Evolutionary conservation across 768 basidiomycete species (phyloP), one percentile per base, ranked within the genome.

Genomic region (Baorangia bicolor): DNA sequence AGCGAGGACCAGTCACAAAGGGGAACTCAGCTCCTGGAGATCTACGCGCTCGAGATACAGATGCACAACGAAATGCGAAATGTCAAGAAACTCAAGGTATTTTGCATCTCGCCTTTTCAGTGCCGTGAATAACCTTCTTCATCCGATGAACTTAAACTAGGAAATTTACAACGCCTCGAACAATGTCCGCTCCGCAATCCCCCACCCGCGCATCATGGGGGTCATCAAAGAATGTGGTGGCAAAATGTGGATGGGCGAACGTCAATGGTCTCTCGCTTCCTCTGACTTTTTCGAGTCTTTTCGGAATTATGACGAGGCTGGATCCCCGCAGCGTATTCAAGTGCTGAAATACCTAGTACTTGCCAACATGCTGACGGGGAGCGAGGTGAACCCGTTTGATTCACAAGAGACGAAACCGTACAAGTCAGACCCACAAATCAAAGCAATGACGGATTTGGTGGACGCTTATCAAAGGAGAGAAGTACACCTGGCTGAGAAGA

Each of bases 241-340:
- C 3, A 99, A 99, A 75, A 99, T 99, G 97, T 98, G 97, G 95
- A 98, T 99, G 97, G 94, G 92, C 55, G 97, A 98, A 80, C 90
- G 96, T 89, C 92, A 97, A 76, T 99, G 96, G 95, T 89, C 91
- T 53, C 85, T 92, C 54, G 97, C 97, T 0, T 95, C 93, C 59
- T 92, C 94, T 69, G 97, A 99, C 74, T 97, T 99, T 72, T 98
- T 98, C 73, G 96, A 98, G 64, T 97, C 95, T 2, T 99, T 99
- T 82, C 84, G 91, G 62, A 97, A 96, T 68, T 99, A 98, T 69
- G 97, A 99, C 63, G 97, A 99, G 71, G 94, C 95, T 13, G 97
- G 97, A 6, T 94, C 93, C 4, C 88, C 94, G 1, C 95, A 98
- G 70, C 81, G 97, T 28, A 97, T 98, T 27, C 96, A 98, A 77